phyloP scores from a whole-genome alignment of 352 stramenopile genomes.

The Phytopythium sindhum region DNA sequence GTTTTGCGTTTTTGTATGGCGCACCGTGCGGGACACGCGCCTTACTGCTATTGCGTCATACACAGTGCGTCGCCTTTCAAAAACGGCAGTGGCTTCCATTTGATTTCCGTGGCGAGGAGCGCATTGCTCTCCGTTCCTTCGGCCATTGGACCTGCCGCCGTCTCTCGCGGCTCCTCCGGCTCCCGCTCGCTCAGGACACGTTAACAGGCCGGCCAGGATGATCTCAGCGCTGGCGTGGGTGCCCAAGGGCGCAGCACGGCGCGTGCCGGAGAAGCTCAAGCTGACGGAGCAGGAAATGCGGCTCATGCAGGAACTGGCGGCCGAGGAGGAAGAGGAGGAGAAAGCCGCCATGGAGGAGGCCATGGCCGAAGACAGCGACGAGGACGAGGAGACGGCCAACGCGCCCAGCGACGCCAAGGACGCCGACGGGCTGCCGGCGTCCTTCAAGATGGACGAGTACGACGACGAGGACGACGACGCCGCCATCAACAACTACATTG shows the following conservation, averaged over 20 bases:
- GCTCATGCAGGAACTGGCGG: conserved; percentile 75
- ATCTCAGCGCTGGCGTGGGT: conserved; percentile 64
- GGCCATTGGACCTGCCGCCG: background rate
- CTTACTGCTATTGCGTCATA: background rate
- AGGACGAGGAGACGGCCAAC: conserved; percentile 18
- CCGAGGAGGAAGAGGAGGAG: conserved; percentile 70
- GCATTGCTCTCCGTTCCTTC: background rate
- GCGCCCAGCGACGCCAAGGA: conserved; percentile 24
- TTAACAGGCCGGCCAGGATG: conserved; percentile 18
- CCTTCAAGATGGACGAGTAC: conserved; percentile 89
- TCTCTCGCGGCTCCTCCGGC: background rate
- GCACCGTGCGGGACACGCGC: background rate
- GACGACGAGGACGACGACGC: conserved; percentile 84
- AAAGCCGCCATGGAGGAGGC: conserved; percentile 48
- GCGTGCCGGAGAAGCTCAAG: conserved; percentile 83
- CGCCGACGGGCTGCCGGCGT: conserved; percentile 48
- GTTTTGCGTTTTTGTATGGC: conserved; percentile 1
- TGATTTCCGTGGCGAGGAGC: conserved; percentile 3
- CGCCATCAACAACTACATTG: conserved; percentile 78
- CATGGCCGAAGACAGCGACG: conserved; percentile 47
- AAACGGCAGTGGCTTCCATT: background rate
- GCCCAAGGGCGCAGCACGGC: conserved; percentile 39
- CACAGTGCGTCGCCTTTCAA: background rate
- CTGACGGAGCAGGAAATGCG: conserved; percentile 77
- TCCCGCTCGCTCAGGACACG: background rate